phyloP scores from a whole-genome alignment of 805 yeast species.

The Ascoidea rubescens region DNA sequence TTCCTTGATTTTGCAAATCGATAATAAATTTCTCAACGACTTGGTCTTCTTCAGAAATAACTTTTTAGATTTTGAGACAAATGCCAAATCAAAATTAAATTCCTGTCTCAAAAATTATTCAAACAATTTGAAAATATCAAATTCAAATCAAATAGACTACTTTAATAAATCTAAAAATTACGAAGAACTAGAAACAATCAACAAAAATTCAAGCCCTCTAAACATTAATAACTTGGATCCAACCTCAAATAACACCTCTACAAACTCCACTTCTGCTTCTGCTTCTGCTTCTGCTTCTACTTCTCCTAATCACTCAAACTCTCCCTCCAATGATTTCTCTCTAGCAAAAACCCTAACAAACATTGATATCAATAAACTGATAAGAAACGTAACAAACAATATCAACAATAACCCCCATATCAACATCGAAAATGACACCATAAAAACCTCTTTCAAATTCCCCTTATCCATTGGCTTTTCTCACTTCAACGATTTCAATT shows the following conservation, averaged over 20 bases:
- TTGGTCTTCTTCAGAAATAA: conserved; percentile 2
- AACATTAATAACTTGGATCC: not conserved
- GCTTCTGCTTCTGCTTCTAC: not conserved
- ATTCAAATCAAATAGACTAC: conserved; percentile 5
- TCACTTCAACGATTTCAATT: conserved; percentile 1
- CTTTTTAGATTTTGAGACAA: conserved; percentile 1
- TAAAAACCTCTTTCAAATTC: not conserved
- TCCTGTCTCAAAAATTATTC: conserved; percentile 1
- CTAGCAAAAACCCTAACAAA: not conserved
- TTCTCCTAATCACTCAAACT: conserved; percentile 1
- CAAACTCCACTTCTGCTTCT: conserved; percentile 1
- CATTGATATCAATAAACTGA: not conserved
- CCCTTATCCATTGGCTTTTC: conserved; percentile 7
- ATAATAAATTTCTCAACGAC: conserved; percentile 6
- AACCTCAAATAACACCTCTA: not conserved
- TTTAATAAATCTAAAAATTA: conserved; percentile 4
- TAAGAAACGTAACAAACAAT: not conserved
- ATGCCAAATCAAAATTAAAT: conserved; percentile 1
- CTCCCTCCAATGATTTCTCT: conserved; percentile 2
- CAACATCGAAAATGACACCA: not conserved
- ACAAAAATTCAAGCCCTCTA: not conserved
- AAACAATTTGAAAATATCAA: conserved; percentile 1
- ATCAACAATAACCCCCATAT: not conserved
- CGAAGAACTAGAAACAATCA: conserved; percentile 3
- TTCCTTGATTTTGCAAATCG: conserved; percentile 7